Percentiles rank a stretch among this genome's conserved stretches.
Evolutionary conservation across 768 basidiomycete species (phyloP).

Genomic region (Naganishia randhawae): DNA sequence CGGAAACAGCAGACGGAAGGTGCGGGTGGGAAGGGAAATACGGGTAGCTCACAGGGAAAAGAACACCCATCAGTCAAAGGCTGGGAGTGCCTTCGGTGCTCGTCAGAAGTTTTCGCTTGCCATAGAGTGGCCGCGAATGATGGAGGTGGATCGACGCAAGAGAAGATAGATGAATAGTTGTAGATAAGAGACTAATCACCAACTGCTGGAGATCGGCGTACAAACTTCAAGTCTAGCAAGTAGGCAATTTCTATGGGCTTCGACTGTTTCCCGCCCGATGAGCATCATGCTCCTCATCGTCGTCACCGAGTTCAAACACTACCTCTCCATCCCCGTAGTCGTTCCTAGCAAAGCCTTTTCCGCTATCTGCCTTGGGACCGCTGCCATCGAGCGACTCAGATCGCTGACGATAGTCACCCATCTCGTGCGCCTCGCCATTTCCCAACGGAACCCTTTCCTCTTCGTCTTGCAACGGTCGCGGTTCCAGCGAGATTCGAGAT

Average conservation of each 20-base stretch:
- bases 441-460: constrained; percentile 47
- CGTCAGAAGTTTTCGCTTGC: constrained; percentile 61
- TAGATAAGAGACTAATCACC: neutral
- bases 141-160: constrained; percentile 52
- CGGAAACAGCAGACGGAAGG: constrained; percentile 10
- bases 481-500: constrained; percentile 36
- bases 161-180: constrained; percentile 31
- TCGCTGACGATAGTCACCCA: constrained; percentile 62
- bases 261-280: constrained; percentile 18
- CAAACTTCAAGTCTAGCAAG: neutral
- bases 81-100: constrained; percentile 84
- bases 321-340: constrained; percentile 41
- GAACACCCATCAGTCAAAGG: constrained; percentile 53
- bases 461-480: constrained; percentile 29
- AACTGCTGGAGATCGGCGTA: neutral
- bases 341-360: constrained; percentile 38
- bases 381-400: neutral
- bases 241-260: neutral
- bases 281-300: constrained; percentile 54
- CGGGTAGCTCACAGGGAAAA: neutral
- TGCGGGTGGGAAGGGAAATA: constrained; percentile 1
- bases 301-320: constrained; percentile 57
- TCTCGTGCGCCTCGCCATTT: constrained; percentile 60
- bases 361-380: neutral
- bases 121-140: constrained; percentile 56